These are phyloP conservation scores for Kazachstania kunashirensis DNA, from an alignment of 805 yeast genomes.

Conservation along the genomic window DNA sequence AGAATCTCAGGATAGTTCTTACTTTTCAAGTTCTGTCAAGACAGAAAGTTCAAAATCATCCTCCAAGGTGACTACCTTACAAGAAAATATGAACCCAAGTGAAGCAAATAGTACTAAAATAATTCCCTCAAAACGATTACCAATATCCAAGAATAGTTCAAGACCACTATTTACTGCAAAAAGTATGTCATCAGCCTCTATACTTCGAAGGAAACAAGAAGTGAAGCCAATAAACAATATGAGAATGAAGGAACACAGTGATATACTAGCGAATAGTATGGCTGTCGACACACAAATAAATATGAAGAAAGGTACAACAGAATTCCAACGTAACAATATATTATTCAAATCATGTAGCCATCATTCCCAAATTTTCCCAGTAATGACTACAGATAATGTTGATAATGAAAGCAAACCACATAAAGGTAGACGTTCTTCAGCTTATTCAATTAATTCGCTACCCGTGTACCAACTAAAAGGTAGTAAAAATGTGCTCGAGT, in stretches of 20 bases:
- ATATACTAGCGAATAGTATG: neutral
- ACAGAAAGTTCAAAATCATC: too few relatives aligned
- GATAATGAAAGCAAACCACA: neutral
- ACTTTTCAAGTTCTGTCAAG: too few relatives aligned
- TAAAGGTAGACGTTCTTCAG: neutral
- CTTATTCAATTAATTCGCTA: conserved; percentile 1
- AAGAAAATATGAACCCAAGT: too few relatives aligned
- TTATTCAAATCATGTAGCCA: conserved; percentile 3
- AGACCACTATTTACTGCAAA: neutral
- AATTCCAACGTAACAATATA: conserved; percentile 2
- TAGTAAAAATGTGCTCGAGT: conserved; percentile 1
- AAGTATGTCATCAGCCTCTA: conserved; percentile 1
- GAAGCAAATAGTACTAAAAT: too few relatives aligned
- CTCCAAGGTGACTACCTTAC: too few relatives aligned
- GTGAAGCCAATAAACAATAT: neutral
- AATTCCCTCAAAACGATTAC: too few relatives aligned
- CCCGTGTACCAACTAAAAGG: conserved; percentile 3
- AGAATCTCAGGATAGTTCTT: too few relatives aligned
- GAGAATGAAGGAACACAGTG: neutral
- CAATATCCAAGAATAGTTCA: neutral
- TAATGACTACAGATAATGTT: neutral
- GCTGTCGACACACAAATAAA: neutral
- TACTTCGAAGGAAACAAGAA: neutral
- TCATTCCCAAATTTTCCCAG: conserved; percentile 8
- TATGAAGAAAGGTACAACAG: conserved; percentile 1